phyloP scores from a whole-genome alignment of 805 yeast genomes.

The Hanseniaspora valbyensis region DNA sequence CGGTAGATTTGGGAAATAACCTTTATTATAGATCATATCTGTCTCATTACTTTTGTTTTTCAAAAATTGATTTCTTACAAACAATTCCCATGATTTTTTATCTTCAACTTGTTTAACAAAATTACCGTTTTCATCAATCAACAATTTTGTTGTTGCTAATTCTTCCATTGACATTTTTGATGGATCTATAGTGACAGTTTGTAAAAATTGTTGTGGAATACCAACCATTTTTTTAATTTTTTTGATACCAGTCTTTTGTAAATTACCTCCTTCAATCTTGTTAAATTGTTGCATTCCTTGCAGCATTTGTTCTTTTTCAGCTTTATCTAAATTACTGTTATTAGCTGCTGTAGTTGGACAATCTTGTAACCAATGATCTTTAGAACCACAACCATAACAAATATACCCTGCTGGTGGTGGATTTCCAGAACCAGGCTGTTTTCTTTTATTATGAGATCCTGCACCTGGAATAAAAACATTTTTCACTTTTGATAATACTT shows the following conservation, averaged over 20 bases:
- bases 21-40: conserved; percentile 38
- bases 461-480: conserved; percentile 34
- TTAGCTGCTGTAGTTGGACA: conserved; percentile 46
- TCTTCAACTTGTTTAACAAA: conserved; percentile 96
- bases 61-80: conserved; percentile 50
- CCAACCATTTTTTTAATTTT: conserved; percentile 89
- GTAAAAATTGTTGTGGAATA: conserved; percentile 86
- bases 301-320: conserved; percentile 51
- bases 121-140: conserved; percentile 90
- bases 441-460: conserved; percentile 1
- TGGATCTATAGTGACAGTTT: conserved; percentile 51
- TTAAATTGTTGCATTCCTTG: conserved; percentile 42
- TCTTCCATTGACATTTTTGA: conserved; percentile 54
- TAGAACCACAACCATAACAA: conserved; percentile 92
- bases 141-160: conserved; percentile 44
- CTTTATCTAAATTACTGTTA: conserved; percentile 44
- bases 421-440: conserved; percentile 14
- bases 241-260: conserved; percentile 29
- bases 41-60: conserved; percentile 29
- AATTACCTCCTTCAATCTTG: conserved; percentile 14
- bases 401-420: conserved; percentile 90
- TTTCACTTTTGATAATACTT: conserved; percentile 74
- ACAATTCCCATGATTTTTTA: conserved; percentile 76
- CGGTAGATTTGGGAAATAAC: conserved; percentile 38
- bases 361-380: conserved; percentile 90